Evolutionary conservation across 2,329 filamentous ascomycete genomes (phyloP).

Genomic region (Botryotinia narcissicola): DNA sequence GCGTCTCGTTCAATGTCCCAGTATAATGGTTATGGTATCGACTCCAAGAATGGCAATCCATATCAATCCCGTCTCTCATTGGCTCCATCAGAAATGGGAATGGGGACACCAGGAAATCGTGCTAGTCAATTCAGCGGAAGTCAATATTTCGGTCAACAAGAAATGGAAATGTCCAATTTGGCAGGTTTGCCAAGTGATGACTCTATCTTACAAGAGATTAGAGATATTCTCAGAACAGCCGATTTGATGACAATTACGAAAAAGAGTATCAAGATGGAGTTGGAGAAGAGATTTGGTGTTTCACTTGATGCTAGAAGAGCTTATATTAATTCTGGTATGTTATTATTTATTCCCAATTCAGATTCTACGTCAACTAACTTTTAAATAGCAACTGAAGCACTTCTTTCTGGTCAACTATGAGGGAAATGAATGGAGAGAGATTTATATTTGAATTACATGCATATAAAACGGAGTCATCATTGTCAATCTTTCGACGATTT

Average conservation of each 20-base stretch:
- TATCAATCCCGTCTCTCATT: conserved; percentile 72
- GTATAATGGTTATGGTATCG: conserved; percentile 30
- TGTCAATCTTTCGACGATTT: neutral
- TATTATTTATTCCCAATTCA: neutral
- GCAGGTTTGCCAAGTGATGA: conserved; percentile 79
- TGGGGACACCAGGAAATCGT: conserved; percentile 41
- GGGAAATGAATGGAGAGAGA: neutral
- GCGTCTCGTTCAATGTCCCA: conserved; percentile 51
- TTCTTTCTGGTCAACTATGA: conserved; percentile 72
- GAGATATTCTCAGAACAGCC: conserved; percentile 85
- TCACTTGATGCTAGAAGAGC: conserved; percentile 82
- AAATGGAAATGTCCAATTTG: conserved; percentile 73
- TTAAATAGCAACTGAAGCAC: conserved; percentile 67
- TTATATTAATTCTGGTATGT: conserved; percentile 90
- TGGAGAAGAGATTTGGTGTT: conserved; percentile 87
- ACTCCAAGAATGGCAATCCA: conserved; percentile 36
- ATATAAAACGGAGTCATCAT: conserved; percentile 16
- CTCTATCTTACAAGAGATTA: conserved; percentile 85
- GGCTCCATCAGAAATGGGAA: conserved; percentile 61
- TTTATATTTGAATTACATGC: conserved; percentile 3
- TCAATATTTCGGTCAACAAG: conserved; percentile 58
- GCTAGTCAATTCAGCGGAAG: conserved; percentile 38
- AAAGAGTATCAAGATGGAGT: conserved; percentile 93
- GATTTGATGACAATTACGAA: conserved; percentile 98
- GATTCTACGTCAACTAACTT: conserved; percentile 8